These are phyloP conservation scores for Ceratocystis cubensis DNA, from an alignment of 2,329 filamentous ascomycete species.

Conservation along the genomic window DNA sequence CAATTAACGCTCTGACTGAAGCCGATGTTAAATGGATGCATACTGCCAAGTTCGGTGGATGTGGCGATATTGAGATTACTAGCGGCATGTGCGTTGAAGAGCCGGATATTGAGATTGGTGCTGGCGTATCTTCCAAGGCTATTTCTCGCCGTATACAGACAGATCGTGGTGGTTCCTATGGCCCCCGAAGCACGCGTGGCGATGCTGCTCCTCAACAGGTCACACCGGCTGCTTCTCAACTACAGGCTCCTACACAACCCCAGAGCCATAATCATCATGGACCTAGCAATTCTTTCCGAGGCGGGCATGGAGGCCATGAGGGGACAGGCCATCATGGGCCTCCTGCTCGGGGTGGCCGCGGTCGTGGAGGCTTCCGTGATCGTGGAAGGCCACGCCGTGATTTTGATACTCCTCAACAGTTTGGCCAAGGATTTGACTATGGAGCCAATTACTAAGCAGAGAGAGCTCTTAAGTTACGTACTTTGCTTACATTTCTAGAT, in stretches of 20 bases:
- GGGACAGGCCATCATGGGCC: slow-evolving; percentile 12
- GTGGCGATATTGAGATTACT: slow-evolving; percentile 69
- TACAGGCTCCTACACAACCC: slow-evolving; percentile 10
- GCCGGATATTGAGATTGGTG: slow-evolving; percentile 96
- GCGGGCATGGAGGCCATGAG: slow-evolving; percentile 24
- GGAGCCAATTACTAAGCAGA: slow-evolving; percentile 19
- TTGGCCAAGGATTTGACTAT: slow-evolving; percentile 20
- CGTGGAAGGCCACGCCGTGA: slow-evolving; percentile 18
- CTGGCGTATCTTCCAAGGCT: slow-evolving; percentile 89
- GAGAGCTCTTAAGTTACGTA: too few species aligned
- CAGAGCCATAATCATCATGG: slow-evolving; percentile 10
- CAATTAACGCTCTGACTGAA: slow-evolving; percentile 83
- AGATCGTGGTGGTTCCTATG: slow-evolving; percentile 51
- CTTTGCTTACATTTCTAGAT: neutral
- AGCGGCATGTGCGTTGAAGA: slow-evolving; percentile 84
- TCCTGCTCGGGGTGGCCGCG: slow-evolving; percentile 16
- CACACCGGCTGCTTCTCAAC: neutral
- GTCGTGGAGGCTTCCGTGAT: slow-evolving; percentile 18
- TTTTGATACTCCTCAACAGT: slow-evolving; percentile 21
- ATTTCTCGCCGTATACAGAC: slow-evolving; percentile 58
- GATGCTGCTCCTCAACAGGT: slow-evolving; percentile 23
- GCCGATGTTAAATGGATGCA: slow-evolving; percentile 96
- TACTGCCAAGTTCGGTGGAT: slow-evolving; percentile 85
- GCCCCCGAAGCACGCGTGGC: slow-evolving; percentile 48
- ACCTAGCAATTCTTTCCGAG: slow-evolving; percentile 11